phyloP scores from a whole-genome alignment of 371 early-diverging fungal genomes.

The Lichtheimia hyalospora region DNA sequence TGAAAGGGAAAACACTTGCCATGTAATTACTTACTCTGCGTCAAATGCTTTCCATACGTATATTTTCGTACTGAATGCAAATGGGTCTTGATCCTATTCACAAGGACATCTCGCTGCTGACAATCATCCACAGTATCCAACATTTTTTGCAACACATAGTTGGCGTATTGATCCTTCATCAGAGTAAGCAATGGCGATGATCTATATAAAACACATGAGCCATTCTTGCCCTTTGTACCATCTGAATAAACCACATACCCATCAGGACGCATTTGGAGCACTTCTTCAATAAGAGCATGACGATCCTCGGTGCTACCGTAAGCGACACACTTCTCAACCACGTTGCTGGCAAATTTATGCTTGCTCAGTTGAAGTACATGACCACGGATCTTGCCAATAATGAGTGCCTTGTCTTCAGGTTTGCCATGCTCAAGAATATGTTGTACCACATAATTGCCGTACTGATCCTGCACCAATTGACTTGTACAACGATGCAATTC shows the following conservation, averaged over 20 bases:
- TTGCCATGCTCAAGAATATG: slow-evolving; percentile 97
- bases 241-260: slow-evolving; percentile 49
- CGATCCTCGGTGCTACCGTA: slow-evolving; percentile 74
- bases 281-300: slow-evolving; percentile 84
- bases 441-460: slow-evolving; percentile 98
- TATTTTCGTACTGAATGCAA: slow-evolving; percentile 88
- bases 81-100: slow-evolving; percentile 89
- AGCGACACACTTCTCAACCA: slow-evolving; percentile 94
- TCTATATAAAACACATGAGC: slow-evolving; percentile 27
- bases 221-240: neutral
- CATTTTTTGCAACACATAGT: slow-evolving; percentile 99
- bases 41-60: slow-evolving; percentile 97
- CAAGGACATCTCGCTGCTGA: slow-evolving; percentile 80
- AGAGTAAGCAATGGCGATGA: slow-evolving; percentile 83
- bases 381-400: slow-evolving; percentile 90
- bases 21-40: slow-evolving; percentile 57
- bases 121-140: slow-evolving; percentile 90
- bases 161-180: slow-evolving; percentile 99
- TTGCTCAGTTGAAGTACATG: slow-evolving; percentile 87
- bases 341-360: slow-evolving; percentile 99
- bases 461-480: slow-evolving; percentile 97
- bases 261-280: slow-evolving; percentile 66
- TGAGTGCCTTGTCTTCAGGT: slow-evolving; percentile 76
- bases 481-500: slow-evolving; percentile 92
- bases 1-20: neutral